Percentiles rank a stretch among this genome's conserved stretches.
phyloP scores from a whole-genome alignment of 495 filamentous ascomycete genomes.

The Podospora australis region DNA sequence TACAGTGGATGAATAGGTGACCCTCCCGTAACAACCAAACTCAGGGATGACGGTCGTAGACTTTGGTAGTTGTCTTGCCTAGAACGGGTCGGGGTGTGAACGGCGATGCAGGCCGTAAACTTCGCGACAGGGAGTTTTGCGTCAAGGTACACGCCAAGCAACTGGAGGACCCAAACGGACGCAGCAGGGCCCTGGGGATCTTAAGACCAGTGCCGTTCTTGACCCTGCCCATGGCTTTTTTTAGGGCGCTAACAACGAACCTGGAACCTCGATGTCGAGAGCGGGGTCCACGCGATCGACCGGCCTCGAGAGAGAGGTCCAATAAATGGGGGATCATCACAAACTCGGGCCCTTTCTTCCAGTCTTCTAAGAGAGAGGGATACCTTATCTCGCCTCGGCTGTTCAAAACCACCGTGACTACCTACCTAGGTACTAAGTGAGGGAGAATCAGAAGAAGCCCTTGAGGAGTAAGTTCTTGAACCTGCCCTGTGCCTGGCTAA shows the following conservation, averaged over 20 bases:
- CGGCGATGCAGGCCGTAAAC: neutral
- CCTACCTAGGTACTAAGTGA: too few relatives aligned
- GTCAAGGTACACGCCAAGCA: slow-evolving; percentile 4
- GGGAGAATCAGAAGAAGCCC: too few relatives aligned
- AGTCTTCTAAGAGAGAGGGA: too few relatives aligned
- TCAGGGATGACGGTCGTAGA: neutral
- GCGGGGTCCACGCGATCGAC: slow-evolving; percentile 8
- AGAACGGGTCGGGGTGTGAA: slow-evolving; percentile 4
- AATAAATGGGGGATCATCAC: too few relatives aligned
- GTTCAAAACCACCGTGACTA: too few relatives aligned
- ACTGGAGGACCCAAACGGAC: slow-evolving; percentile 5
- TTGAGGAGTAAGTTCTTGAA: too few relatives aligned
- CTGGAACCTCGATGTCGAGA: neutral
- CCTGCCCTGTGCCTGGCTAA: too few relatives aligned
- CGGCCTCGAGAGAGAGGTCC: too few relatives aligned
- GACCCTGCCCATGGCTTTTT: slow-evolving; percentile 10
- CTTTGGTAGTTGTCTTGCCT: neutral
- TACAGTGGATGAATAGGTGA: neutral
- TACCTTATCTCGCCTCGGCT: too few relatives aligned
- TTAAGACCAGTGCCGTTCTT: slow-evolving; percentile 8
- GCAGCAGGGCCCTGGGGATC: slow-evolving; percentile 13
- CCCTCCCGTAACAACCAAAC: slow-evolving; percentile 6
- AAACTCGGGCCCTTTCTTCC: too few relatives aligned
- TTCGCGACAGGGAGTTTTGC: slow-evolving; percentile 10
- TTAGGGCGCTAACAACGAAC: slow-evolving; percentile 11